Conservation (phyloP, 2,329 filamentous ascomycete species). For the Fusarium algeriense region DNA sequence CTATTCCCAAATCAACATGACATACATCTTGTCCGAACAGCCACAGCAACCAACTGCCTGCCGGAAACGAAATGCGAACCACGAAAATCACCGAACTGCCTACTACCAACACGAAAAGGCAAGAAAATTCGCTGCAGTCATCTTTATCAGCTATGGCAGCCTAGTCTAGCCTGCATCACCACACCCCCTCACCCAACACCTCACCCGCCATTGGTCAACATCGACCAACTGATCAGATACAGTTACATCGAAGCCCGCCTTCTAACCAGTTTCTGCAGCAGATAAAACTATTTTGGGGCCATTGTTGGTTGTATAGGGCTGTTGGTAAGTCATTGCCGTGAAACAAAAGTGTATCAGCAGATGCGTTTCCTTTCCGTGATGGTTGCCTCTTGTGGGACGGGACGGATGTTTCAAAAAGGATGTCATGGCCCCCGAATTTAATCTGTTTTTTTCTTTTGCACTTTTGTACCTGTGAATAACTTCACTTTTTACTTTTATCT, state of each 20-base stretch:
- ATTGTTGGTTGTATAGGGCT: not conserved
- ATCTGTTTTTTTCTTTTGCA: slow-evolving; percentile 21
- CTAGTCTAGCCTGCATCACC: slow-evolving; percentile 41
- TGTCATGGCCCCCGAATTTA: slow-evolving; percentile 13
- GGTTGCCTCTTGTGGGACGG: slow-evolving; percentile 39
- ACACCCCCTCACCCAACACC: slow-evolving; percentile 24
- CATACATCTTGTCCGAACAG: not conserved
- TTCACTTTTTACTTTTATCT: slow-evolving; percentile 16
- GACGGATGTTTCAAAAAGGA: slow-evolving; percentile 37
- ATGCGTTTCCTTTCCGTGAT: slow-evolving; percentile 13
- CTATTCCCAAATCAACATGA: not conserved
- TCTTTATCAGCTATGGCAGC: slow-evolving; percentile 37
- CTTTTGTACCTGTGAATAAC: slow-evolving; percentile 33
- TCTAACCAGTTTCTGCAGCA: slow-evolving; percentile 23
- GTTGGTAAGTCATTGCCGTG: slow-evolving; percentile 4
- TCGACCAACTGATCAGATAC: slow-evolving; percentile 32
- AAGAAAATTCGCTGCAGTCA: slow-evolving; percentile 21
- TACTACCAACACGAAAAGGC: slow-evolving; percentile 23
- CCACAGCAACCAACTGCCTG: not conserved
- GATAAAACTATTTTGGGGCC: slow-evolving; percentile 13
- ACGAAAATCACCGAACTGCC: not conserved
- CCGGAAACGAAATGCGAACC: slow-evolving; percentile 27
- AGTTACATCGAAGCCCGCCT: slow-evolving; percentile 26
- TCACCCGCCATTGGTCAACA: slow-evolving; percentile 30
- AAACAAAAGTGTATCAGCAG: slow-evolving; percentile 40